Conservation (phyloP, 768 basidiomycete genomes). For the Pisolithus tinctorius region DNA sequence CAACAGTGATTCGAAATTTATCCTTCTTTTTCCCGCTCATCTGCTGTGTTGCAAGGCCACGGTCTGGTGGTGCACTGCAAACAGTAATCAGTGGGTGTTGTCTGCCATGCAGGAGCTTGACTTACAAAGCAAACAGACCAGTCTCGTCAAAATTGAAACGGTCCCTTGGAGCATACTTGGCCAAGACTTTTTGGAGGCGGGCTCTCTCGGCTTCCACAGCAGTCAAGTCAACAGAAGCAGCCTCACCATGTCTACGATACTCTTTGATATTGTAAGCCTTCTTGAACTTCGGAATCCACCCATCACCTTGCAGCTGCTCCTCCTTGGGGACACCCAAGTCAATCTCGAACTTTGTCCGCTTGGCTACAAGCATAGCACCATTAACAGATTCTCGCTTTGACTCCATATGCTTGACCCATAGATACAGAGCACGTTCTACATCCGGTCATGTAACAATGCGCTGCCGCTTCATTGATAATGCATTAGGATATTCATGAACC, state of each 20-base stretch:
- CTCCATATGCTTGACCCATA: conserved; percentile 22
- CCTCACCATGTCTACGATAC: neutral
- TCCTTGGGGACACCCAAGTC: too few species aligned
- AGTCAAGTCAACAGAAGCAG: neutral
- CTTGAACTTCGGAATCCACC: too few species aligned
- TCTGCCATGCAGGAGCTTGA: neutral
- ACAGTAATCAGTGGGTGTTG: neutral
- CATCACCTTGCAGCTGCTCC: too few species aligned
- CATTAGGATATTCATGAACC: conserved; percentile 10
- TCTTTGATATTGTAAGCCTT: too few species aligned
- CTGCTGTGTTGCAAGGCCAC: conserved; percentile 12
- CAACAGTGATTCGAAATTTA: conserved; percentile 11
- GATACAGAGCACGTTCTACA: conserved; percentile 23
- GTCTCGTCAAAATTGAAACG: neutral
- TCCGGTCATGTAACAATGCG: conserved; percentile 29
- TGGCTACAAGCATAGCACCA: conserved; percentile 2
- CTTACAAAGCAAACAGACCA: conserved; percentile 8
- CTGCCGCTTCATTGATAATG: conserved; percentile 23
- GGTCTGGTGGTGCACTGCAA: conserved; percentile 10
- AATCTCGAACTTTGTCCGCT: conserved; percentile 1
- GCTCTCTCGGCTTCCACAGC: conserved; percentile 1
- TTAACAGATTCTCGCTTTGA: neutral
- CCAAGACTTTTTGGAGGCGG: neutral
- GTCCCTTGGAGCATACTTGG: neutral
- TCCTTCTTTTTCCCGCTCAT: conserved; percentile 16